These are phyloP conservation scores for Claviceps fusiformis DNA, from an alignment of 2,329 filamentous ascomycete genomes.

Conservation along the genomic window DNA sequence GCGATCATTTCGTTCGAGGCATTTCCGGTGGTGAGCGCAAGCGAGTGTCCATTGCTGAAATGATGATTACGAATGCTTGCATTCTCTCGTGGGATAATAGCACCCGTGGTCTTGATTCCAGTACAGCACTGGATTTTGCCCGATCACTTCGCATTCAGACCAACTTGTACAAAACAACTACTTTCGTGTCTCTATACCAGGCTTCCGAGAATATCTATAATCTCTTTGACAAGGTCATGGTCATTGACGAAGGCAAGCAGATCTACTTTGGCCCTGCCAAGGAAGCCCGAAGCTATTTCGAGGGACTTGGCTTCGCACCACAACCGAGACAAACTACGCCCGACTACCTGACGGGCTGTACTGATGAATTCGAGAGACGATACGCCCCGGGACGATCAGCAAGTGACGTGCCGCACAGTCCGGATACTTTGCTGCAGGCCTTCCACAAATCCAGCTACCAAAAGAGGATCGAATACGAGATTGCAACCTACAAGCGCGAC, in stretches of 20 bases:
- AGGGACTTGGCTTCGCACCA: constrained; percentile 59
- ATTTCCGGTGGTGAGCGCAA: constrained; percentile 69
- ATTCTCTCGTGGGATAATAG: constrained; percentile 66
- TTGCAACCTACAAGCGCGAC: constrained; percentile 51
- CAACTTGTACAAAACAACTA: constrained; percentile 70
- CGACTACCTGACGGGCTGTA: constrained; percentile 71
- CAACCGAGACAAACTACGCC: constrained; percentile 68
- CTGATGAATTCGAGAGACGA: constrained; percentile 69
- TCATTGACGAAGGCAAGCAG: constrained; percentile 62
- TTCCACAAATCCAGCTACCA: constrained; percentile 53
- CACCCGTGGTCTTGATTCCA: constrained; percentile 55
- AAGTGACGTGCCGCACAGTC: constrained; percentile 53
- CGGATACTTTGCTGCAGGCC: constrained; percentile 53
- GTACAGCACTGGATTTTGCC: constrained; percentile 52
- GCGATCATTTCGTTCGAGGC: constrained; percentile 67
- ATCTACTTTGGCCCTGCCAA: constrained; percentile 60
- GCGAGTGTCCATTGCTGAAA: constrained; percentile 71
- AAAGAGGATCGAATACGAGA: constrained; percentile 46
- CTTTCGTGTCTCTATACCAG: constrained; percentile 78
- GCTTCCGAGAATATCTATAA: constrained; percentile 70
- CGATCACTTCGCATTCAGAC: constrained; percentile 67
- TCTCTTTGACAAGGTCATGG: constrained; percentile 72
- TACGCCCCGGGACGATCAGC: constrained; percentile 55
- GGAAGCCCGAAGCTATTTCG: constrained; percentile 62
- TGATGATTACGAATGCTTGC: constrained; percentile 62